Evolutionary conservation across 352 stramenopile species (phyloP).

Genomic region (Phytopythium sindhum): DNA sequence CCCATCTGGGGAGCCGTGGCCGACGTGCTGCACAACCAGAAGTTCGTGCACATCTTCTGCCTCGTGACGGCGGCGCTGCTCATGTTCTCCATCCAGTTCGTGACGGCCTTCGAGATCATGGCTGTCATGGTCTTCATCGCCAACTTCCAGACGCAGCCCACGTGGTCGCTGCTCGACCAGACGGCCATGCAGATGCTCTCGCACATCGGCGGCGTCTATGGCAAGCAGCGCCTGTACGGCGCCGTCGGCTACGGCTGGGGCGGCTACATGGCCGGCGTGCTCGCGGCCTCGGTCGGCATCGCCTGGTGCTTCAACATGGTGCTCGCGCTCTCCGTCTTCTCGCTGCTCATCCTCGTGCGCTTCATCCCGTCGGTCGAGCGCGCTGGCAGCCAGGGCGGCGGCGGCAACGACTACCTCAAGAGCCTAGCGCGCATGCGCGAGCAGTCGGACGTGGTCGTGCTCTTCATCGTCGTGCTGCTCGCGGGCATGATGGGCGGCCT

Average conservation of each 20-base stretch:
- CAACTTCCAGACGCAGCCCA: slow-evolving; percentile 71
- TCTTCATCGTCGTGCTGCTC: slow-evolving; percentile 68
- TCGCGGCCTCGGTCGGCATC: slow-evolving; percentile 58
- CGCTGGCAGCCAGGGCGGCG: slow-evolving; percentile 16
- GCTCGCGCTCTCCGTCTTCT: slow-evolving; percentile 47
- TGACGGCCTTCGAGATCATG: slow-evolving; percentile 62
- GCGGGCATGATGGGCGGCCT: slow-evolving; percentile 51
- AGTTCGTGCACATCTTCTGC: slow-evolving; percentile 58
- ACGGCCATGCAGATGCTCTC: slow-evolving; percentile 59
- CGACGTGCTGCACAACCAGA: slow-evolving; percentile 64
- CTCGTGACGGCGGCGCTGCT: slow-evolving; percentile 54
- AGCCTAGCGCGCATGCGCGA: slow-evolving; percentile 41
- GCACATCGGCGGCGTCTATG: slow-evolving; percentile 62
- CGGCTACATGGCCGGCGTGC: slow-evolving; percentile 59
- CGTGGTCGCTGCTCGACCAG: slow-evolving; percentile 68
- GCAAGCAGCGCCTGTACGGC: slow-evolving; percentile 73
- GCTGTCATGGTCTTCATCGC: slow-evolving; percentile 66
- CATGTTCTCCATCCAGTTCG: slow-evolving; percentile 71
- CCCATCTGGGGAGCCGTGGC: slow-evolving; percentile 61
- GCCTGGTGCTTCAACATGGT: slow-evolving; percentile 82
- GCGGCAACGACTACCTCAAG: slow-evolving; percentile 31
- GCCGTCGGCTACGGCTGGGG: slow-evolving; percentile 65
- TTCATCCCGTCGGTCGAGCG: slow-evolving; percentile 47
- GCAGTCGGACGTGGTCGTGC: slow-evolving; percentile 55
- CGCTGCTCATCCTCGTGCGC: slow-evolving; percentile 48